Evolutionary conservation across 1,284 basidiomycete species (phyloP).

Genomic region (Psilocybe mexicana): DNA sequence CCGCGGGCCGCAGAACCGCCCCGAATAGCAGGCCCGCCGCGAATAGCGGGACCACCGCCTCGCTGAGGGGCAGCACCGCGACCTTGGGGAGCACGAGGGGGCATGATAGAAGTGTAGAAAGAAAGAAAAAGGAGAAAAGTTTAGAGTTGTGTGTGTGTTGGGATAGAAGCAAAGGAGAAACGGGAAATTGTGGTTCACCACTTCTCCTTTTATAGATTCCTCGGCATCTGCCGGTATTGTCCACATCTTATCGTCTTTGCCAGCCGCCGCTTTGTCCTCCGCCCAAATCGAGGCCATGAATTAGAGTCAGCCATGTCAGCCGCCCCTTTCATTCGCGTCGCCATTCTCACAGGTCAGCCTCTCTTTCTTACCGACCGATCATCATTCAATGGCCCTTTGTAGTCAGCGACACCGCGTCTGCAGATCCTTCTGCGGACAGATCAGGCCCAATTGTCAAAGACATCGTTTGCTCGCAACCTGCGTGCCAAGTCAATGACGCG

Average conservation of each 20-base stretch:
- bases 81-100: constrained; percentile 30
- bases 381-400: not conserved
- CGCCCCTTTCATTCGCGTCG: constrained; percentile 16
- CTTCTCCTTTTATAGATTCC: no score
- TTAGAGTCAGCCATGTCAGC: not conserved
- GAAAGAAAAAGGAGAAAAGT: not conserved
- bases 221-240: no score
- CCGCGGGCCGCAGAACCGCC: constrained; percentile 33
- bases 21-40: constrained; percentile 23
- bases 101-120: constrained; percentile 24
- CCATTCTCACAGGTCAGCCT: constrained; percentile 24
- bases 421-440: constrained; percentile 53
- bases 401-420: constrained; percentile 73
- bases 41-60: constrained; percentile 20
- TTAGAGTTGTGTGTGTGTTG: not conserved
- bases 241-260: no score
- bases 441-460: constrained; percentile 65
- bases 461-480: constrained; percentile 42
- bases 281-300: no score
- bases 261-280: no score
- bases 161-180: not conserved
- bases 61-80: constrained; percentile 22
- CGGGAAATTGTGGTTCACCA: no score
- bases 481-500: constrained; percentile 38
- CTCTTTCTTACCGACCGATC: constrained; percentile 3